These are phyloP conservation scores for Flaveria brownii DNA, from an alignment of 129 eudicot species.

Conservation along the genomic window DNA sequence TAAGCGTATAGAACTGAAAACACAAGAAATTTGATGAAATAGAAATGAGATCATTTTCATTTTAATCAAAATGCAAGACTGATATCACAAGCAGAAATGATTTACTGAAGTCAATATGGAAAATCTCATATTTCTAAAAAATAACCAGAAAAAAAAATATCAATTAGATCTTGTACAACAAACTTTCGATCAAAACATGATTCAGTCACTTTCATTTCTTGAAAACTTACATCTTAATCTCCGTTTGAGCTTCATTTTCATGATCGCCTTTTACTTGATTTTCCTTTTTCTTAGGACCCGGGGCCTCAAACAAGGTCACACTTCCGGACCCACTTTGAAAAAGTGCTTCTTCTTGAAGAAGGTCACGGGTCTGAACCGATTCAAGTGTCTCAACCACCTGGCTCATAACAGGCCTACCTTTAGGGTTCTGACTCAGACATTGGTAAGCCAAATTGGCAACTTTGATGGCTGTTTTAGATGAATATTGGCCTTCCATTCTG, in stretches of 20 bases:
- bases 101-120: not conserved
- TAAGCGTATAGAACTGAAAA: not conserved
- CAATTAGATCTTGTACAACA: constrained; percentile 33
- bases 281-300: constrained; percentile 7
- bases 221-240: constrained; percentile 19
- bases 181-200: constrained; percentile 28
- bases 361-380: constrained; percentile 46
- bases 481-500: constrained; percentile 72
- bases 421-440: constrained; percentile 85
- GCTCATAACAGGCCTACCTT: constrained; percentile 66
- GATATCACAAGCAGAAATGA: constrained; percentile 1
- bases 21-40: not conserved
- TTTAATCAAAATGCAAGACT: not conserved
- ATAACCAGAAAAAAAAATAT: not conserved
- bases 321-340: constrained; percentile 20
- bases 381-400: constrained; percentile 73
- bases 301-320: constrained; percentile 13
- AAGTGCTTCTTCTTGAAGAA: constrained; percentile 35
- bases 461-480: constrained; percentile 49
- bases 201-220: constrained; percentile 4
- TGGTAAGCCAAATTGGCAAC: constrained; percentile 72
- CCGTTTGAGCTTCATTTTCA: constrained; percentile 24
- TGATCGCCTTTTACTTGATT: constrained; percentile 20
- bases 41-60: not conserved
- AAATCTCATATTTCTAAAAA: constrained; percentile 11